Evolutionary conservation across 2,329 filamentous ascomycete species (phyloP).

Genomic region (Cladosporium sp.): DNA sequence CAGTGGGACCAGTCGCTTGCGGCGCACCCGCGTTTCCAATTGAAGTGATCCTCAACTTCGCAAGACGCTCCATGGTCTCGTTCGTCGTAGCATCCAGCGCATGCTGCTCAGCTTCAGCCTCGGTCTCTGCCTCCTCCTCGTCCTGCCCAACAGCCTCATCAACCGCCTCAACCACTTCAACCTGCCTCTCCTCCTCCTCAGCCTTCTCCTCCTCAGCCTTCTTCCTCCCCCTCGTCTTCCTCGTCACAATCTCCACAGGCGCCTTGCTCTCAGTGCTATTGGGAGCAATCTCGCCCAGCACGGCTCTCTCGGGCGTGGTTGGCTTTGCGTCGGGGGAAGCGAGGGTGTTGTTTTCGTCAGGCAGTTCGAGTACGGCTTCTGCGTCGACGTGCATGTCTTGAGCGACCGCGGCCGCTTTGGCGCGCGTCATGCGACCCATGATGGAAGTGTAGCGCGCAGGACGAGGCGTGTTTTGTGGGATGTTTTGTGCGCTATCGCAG

Average conservation of each 20-base stretch:
- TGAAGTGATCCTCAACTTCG: not conserved
- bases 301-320: slow-evolving; percentile 20
- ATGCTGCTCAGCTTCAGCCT: not conserved
- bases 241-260: slow-evolving; percentile 16
- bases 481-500: not conserved
- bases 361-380: slow-evolving; percentile 30
- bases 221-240: slow-evolving; percentile 19
- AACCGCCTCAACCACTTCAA: slow-evolving; percentile 2
- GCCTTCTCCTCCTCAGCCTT: slow-evolving; percentile 24
- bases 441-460: not conserved
- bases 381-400: slow-evolving; percentile 35
- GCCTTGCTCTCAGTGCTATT: slow-evolving; percentile 27
- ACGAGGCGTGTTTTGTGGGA: not conserved
- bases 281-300: slow-evolving; percentile 38
- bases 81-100: slow-evolving; percentile 5
- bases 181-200: slow-evolving; percentile 10
- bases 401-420: slow-evolving; percentile 37
- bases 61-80: slow-evolving; percentile 10
- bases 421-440: slow-evolving; percentile 40
- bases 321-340: slow-evolving; percentile 1
- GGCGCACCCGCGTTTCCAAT: not conserved
- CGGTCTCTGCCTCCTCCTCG: slow-evolving; percentile 27
- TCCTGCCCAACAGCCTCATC: slow-evolving; percentile 15
- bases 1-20: not conserved
- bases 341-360: slow-evolving; percentile 9